Percentiles rank a stretch among this genome's conserved stretches.
Conservation (phyloP, 2,329 filamentous ascomycete genomes). For the Botrytis cinerea region DNA sequence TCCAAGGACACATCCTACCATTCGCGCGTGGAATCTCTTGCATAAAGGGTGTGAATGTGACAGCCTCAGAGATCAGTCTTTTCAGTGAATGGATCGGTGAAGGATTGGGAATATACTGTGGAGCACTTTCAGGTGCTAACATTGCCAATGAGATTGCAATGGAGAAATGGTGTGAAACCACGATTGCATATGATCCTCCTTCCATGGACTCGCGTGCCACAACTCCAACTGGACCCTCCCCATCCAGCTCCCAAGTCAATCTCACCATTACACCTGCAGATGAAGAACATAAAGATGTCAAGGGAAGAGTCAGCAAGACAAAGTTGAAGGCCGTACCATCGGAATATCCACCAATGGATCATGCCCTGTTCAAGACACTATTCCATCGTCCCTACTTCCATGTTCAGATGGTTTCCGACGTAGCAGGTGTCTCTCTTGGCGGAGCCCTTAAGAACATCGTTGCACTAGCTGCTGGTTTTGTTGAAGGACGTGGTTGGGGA, state of each 20-base stretch:
- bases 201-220: constrained; percentile 80
- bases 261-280: constrained; percentile 49
- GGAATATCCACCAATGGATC: constrained; percentile 85
- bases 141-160: constrained; percentile 92
- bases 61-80: constrained; percentile 79
- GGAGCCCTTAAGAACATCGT: constrained; percentile 98
- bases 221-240: constrained; percentile 56
- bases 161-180: constrained; percentile 97
- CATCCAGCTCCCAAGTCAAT: constrained; percentile 51
- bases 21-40: constrained; percentile 94
- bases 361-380: constrained; percentile 76
- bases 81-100: constrained; percentile 95
- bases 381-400: constrained; percentile 99
- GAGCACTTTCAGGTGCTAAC: constrained; percentile 92
- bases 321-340: constrained; percentile 74
- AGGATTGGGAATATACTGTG: constrained; percentile 91
- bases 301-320: constrained; percentile 66
- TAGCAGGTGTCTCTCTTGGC: constrained; percentile 93
- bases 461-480: constrained; percentile 89
- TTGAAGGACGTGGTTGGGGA: constrained; percentile 94
- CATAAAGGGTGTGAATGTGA: constrained; percentile 96
- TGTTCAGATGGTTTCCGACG: constrained; percentile 88
- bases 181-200: constrained; percentile 92
- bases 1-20: constrained; percentile 86
- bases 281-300: constrained; percentile 67